A percentile compares a stretch with the other conserved stretches of the same genome.
Evolutionary conservation across 1,139 yeast genomes (phyloP).

Genomic region (Torulaspora pretoriensis): DNA sequence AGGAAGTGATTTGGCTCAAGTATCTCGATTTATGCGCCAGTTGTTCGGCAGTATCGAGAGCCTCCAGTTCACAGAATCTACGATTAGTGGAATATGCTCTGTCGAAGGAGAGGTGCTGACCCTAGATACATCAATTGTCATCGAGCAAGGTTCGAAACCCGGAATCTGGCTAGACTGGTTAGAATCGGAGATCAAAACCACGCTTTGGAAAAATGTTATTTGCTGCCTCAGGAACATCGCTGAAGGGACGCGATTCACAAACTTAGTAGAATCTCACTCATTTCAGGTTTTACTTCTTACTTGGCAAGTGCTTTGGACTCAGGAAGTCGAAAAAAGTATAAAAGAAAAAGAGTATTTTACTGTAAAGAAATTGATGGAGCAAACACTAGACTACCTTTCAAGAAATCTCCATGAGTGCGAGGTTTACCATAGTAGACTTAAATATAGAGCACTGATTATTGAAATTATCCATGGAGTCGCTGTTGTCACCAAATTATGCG

Average conservation of each 20-base stretch:
- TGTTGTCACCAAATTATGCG: slow-evolving; percentile 36
- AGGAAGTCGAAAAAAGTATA: slow-evolving; percentile 37
- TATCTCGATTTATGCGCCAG: slow-evolving; percentile 62
- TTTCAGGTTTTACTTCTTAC: slow-evolving; percentile 58
- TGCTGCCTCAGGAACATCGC: slow-evolving; percentile 32
- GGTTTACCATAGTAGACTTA: slow-evolving; percentile 36
- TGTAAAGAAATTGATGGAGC: not conserved
- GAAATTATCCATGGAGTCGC: slow-evolving; percentile 64
- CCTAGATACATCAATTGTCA: slow-evolving; percentile 45
- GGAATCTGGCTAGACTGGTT: slow-evolving; percentile 63
- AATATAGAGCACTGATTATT: slow-evolving; percentile 56
- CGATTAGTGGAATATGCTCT: slow-evolving; percentile 52
- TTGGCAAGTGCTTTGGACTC: slow-evolving; percentile 58
- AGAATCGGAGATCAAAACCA: slow-evolving; percentile 49
- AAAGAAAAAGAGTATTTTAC: slow-evolving; percentile 11
- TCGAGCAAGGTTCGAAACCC: slow-evolving; percentile 43
- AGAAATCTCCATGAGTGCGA: not conserved
- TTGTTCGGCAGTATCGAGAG: slow-evolving; percentile 65
- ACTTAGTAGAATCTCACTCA: slow-evolving; percentile 40
- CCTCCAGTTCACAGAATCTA: slow-evolving; percentile 42
- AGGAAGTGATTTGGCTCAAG: slow-evolving; percentile 44
- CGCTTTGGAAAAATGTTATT: slow-evolving; percentile 43
- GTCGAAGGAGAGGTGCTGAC: slow-evolving; percentile 58
- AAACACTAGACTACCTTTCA: slow-evolving; percentile 23
- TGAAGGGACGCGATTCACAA: slow-evolving; percentile 12